A percentile compares a stretch with the other conserved stretches of the same genome.
phyloP scores from a whole-genome alignment of 225 moss, liverwort and hornwort genomes.

The Polytrichum formosum region DNA sequence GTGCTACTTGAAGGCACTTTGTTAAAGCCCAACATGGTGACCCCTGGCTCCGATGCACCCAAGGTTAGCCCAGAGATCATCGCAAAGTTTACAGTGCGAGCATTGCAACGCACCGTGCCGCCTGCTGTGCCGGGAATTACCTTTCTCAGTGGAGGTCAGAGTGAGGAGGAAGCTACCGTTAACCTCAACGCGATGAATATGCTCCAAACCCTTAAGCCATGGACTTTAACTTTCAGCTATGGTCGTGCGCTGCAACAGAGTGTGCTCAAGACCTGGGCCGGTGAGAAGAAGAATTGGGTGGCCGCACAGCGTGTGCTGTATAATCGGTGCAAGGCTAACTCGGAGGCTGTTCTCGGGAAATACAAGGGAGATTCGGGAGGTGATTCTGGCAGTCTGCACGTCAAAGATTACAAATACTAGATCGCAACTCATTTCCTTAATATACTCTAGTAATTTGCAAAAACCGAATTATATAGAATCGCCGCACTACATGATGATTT shows the following conservation, averaged over 20 bases:
- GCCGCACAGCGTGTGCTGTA: constrained; percentile 51
- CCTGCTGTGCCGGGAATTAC: constrained; percentile 48
- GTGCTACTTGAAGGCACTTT: constrained; percentile 50
- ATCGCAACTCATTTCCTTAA: too few species aligned
- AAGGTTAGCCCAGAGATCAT: constrained; percentile 59
- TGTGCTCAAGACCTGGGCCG: constrained; percentile 59
- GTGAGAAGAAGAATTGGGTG: constrained; percentile 61
- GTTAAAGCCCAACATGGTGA: constrained; percentile 61
- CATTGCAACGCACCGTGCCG: constrained; percentile 49
- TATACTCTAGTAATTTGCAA: too few species aligned
- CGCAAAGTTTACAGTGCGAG: constrained; percentile 58
- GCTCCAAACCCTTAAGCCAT: constrained; percentile 50
- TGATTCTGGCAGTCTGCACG: constrained; percentile 44
- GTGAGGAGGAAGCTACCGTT: constrained; percentile 52
- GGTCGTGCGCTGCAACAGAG: constrained; percentile 49
- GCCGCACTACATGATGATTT: too few species aligned
- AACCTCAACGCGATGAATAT: constrained; percentile 60
- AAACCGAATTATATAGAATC: too few species aligned
- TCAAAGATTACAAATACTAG: constrained; percentile 51
- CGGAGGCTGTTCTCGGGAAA: constrained; percentile 47
- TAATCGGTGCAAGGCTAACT: constrained; percentile 52
- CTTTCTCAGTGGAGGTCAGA: constrained; percentile 49
- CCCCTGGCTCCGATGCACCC: constrained; percentile 48
- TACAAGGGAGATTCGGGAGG: constrained; percentile 61
- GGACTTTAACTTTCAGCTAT: constrained; percentile 60